phyloP scores from a whole-genome alignment of 495 filamentous ascomycete genomes.

The Xanthoparmelia taractica region DNA sequence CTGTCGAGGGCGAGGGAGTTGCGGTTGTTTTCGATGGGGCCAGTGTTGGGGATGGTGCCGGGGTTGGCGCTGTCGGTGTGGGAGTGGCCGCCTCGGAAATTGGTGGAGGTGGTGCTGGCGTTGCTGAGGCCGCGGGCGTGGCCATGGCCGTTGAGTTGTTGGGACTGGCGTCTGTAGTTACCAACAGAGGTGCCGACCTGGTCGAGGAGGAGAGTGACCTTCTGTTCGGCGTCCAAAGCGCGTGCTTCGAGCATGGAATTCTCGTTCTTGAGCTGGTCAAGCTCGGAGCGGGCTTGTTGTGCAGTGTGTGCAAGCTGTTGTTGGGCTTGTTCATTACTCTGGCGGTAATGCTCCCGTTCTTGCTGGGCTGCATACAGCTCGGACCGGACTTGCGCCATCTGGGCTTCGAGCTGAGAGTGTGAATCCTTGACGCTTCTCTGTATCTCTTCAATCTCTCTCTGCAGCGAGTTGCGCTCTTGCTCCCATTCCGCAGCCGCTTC shows the following conservation, averaged over 20 bases:
- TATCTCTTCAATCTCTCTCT: conserved; percentile 56
- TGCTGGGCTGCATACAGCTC: conserved; percentile 56
- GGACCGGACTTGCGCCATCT: conserved; percentile 57
- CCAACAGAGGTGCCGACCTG: conserved; percentile 90
- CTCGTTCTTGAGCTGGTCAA: conserved; percentile 75
- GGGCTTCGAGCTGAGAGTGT: conserved; percentile 58
- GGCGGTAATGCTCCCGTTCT: conserved; percentile 58
- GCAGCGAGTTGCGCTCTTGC: conserved; percentile 59
- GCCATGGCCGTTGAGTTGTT: conserved; percentile 36
- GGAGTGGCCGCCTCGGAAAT: conserved; percentile 15
- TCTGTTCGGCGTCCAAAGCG: conserved; percentile 83
- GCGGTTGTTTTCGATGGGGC: conserved; percentile 49
- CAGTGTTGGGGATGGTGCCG: conserved; percentile 29
- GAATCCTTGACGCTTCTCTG: conserved; percentile 60
- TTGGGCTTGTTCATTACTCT: conserved; percentile 49
- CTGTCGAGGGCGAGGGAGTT: conserved; percentile 84
- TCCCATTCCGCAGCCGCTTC: conserved; percentile 61
- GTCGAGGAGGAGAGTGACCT: conserved; percentile 85
- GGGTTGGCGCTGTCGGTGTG: conserved; percentile 32
- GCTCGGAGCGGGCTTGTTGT: conserved; percentile 55
- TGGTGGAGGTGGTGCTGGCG: conserved; percentile 33
- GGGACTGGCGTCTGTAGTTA: conserved; percentile 80
- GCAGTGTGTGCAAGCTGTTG: conserved; percentile 48
- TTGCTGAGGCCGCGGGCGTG: conserved; percentile 30
- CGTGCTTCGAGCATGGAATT: conserved; percentile 71